A percentile compares a stretch with the other conserved stretches of the same genome.
These are phyloP conservation scores for Neurospora sp. DNA, from an alignment of 495 filamentous ascomycete genomes.

Conservation along the genomic window DNA sequence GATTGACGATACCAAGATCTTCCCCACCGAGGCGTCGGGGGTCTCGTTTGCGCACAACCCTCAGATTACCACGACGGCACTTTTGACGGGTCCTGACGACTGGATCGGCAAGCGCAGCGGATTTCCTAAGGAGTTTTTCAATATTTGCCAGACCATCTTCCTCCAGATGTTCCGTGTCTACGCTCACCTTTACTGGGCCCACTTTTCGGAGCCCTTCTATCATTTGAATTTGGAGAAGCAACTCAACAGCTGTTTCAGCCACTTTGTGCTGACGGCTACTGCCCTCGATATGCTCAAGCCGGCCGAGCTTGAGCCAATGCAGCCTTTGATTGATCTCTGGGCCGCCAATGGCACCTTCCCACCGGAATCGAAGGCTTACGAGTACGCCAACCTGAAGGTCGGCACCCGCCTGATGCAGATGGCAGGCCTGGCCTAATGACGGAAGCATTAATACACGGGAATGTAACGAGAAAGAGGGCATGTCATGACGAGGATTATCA, in stretches of 20 bases:
- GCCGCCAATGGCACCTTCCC: constrained; percentile 76
- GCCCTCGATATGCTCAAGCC: constrained; percentile 73
- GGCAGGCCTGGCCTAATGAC: constrained; percentile 22
- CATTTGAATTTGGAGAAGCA: constrained; percentile 74
- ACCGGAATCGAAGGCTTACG: constrained; percentile 52
- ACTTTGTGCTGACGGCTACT: constrained; percentile 82
- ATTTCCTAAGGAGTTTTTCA: constrained; percentile 77
- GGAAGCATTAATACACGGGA: background rate
- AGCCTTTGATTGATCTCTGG: constrained; percentile 83
- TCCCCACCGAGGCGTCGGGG: constrained; percentile 62
- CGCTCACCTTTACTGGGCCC: constrained; percentile 78
- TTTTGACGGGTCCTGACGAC: constrained; percentile 48
- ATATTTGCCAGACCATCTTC: constrained; percentile 83
- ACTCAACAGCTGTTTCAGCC: constrained; percentile 90
- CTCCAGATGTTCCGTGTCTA: constrained; percentile 97
- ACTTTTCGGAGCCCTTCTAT: constrained; percentile 75
- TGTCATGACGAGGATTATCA: background rate
- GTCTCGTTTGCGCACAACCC: constrained; percentile 47
- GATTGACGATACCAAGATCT: constrained; percentile 74
- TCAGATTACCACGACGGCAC: constrained; percentile 48
- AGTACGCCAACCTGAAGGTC: constrained; percentile 42
- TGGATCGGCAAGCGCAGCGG: constrained; percentile 85
- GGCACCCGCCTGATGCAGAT: constrained; percentile 35
- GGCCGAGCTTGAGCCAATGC: constrained; percentile 87
- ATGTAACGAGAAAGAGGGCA: background rate